These are phyloP conservation scores for Pseudogymnoascus sp. DNA, from an alignment of 2,329 filamentous ascomycete species.

Conservation along the genomic window DNA sequence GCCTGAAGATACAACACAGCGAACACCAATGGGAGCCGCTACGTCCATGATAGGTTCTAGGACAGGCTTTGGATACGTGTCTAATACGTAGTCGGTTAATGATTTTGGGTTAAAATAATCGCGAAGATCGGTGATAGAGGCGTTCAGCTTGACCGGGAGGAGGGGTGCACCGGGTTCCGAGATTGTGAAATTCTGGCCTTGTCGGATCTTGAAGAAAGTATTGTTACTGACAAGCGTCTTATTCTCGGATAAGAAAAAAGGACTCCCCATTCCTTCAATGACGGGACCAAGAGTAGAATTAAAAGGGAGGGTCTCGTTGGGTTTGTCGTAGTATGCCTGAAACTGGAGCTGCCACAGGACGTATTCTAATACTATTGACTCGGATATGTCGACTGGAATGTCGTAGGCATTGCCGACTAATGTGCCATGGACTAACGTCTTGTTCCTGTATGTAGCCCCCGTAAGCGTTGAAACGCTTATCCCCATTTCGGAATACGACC, in stretches of 20 bases:
- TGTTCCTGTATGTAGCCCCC: not conserved
- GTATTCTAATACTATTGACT: not conserved
- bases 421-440: not conserved
- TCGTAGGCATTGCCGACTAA: not conserved
- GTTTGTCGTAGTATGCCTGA: not conserved
- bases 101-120: not conserved
- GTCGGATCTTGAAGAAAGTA: not conserved
- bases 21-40: not conserved
- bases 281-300: not conserved
- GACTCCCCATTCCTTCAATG: not conserved
- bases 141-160: not conserved
- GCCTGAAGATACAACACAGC: not conserved
- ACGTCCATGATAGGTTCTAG: not conserved
- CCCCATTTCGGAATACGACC: constrained; percentile 3
- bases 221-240: not conserved
- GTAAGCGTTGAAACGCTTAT: not conserved
- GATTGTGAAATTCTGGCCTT: not conserved
- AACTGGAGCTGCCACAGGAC: not conserved
- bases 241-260: not conserved
- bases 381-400: not conserved
- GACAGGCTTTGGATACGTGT: not conserved
- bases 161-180: not conserved
- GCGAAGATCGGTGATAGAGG: not conserved
- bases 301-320: not conserved
- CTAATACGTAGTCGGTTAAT: not conserved